phyloP scores from a whole-genome alignment of 306 rosid species.

The Casuarina glauca region DNA sequence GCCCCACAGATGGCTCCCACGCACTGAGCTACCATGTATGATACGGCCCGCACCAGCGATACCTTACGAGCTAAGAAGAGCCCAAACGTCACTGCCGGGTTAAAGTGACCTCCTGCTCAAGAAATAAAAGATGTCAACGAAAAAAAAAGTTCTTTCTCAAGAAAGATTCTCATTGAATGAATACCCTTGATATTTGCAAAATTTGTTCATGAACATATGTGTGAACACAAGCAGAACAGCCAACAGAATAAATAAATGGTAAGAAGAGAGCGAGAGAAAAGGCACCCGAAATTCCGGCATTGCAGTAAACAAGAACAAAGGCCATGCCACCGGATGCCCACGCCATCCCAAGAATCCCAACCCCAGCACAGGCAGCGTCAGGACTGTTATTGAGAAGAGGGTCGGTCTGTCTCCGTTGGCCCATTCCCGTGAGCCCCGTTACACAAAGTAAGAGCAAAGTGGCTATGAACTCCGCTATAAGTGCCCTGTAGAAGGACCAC shows the following conservation, averaged over 20 bases:
- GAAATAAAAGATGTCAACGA: neutral
- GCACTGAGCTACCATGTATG: constrained; percentile 46
- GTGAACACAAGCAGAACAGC: no score
- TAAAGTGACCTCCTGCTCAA: constrained; percentile 46
- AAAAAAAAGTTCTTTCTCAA: neutral
- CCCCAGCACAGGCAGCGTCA: constrained; percentile 1
- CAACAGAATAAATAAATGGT: neutral
- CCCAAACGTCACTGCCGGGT: constrained; percentile 57
- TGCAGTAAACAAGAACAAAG: constrained; percentile 33
- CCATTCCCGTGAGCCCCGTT: constrained; percentile 78
- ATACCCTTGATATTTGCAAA: neutral
- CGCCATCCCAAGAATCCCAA: constrained; percentile 28
- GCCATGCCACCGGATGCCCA: constrained; percentile 33
- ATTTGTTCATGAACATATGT: no score
- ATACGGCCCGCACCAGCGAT: constrained; percentile 34
- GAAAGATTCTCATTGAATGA: neutral
- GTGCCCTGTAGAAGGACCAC: constrained; percentile 93
- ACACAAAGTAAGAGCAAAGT: constrained; percentile 86
- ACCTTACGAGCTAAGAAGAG: constrained; percentile 44
- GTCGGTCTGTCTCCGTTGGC: constrained; percentile 63
- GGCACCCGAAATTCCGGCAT: constrained; percentile 37
- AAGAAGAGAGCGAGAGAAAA: neutral
- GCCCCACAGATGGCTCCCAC: constrained; percentile 50
- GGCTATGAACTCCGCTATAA: constrained; percentile 91
- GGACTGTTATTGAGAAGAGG: no score